Base-by-base conservation (phyloP, 441 rosid genomes). In the Gossypium schwendimanii region DNA sequence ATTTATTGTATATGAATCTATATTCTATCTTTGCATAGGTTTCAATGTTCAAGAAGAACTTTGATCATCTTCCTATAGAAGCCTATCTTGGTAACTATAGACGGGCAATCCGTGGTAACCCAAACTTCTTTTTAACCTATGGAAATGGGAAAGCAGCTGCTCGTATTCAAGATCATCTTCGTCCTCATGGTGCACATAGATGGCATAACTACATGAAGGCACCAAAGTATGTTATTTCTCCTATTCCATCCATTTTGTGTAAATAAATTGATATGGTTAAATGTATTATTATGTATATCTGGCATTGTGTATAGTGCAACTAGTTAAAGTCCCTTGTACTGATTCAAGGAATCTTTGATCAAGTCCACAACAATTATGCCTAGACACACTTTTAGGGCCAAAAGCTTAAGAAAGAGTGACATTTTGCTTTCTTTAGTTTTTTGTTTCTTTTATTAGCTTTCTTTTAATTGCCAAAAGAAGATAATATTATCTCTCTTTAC, bases 71-170 rank as follows among this genome's bases (percentile, higher is more conserved):
- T 77, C 84, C 87, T 6, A 89, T 80, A 77, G 98, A 90, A 21
- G 86, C 84, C 6, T 92, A 94, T 80, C 90, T 90, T 77, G 95
- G 97, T 24, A 92, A 80, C 73, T 92, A 92, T 79, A 88, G 77
- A 76, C 95, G 87, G 36, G 90, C 93, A 70, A 81, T 90, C 64
- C 95, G 91, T 70, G 91, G 91, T 52, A 92, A 94, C 77, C 93
- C 95, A 55, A 94, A 92, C 77, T 92, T 86, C 74, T 94, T 94
- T 68, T 61, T 94, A 45, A 94, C 97, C 26, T 93, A 91, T 81
- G 97, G 98, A 83, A 91, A 89, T 79, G 97, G 97, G 69, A 93
- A 93, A 81, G 75, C 98, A 73, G 97, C 97, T 61, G 97, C 98
- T 70, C 94, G 95, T 55, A 79, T 92, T 69, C 89, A 85, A 77